Percentiles rank a stretch among this genome's conserved stretches.
phyloP scores from a whole-genome alignment of 148 eudicot genomes.

The Diospyros kaki region DNA sequence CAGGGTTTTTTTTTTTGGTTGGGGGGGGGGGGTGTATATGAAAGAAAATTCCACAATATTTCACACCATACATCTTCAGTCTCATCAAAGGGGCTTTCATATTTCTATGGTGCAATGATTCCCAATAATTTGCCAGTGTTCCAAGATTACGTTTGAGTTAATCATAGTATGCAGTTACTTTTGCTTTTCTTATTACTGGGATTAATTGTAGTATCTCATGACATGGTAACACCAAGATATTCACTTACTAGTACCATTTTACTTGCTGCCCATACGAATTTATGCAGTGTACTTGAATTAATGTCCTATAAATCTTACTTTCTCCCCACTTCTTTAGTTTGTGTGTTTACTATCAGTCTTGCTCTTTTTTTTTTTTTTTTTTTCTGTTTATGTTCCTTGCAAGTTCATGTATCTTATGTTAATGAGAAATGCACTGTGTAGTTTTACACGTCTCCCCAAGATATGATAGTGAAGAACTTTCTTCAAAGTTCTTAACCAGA shows the following conservation, averaged over 20 bases:
- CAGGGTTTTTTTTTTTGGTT: too few relatives aligned
- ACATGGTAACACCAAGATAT: neutral
- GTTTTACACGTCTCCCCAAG: neutral
- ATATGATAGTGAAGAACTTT: neutral
- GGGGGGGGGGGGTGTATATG: too few relatives aligned
- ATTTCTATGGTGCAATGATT: neutral
- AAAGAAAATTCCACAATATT: neutral
- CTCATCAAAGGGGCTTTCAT: neutral
- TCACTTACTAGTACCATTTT: neutral
- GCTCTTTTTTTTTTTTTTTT: neutral
- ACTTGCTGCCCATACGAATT: neutral
- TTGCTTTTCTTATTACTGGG: neutral
- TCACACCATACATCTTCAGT: neutral
- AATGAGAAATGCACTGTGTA: neutral
- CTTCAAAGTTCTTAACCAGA: neutral
- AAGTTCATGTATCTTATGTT: neutral
- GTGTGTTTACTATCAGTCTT: neutral
- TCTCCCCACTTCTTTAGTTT: too few relatives aligned
- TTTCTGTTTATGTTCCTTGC: neutral
- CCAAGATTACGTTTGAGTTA: neutral
- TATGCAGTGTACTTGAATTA: neutral
- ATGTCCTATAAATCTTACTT: neutral
- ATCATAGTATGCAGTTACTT: neutral
- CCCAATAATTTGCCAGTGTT: neutral
- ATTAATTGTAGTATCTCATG: neutral